phyloP scores from a whole-genome alignment of 352 stramenopile genomes.

The Phytopythium cucurbitacearum region DNA sequence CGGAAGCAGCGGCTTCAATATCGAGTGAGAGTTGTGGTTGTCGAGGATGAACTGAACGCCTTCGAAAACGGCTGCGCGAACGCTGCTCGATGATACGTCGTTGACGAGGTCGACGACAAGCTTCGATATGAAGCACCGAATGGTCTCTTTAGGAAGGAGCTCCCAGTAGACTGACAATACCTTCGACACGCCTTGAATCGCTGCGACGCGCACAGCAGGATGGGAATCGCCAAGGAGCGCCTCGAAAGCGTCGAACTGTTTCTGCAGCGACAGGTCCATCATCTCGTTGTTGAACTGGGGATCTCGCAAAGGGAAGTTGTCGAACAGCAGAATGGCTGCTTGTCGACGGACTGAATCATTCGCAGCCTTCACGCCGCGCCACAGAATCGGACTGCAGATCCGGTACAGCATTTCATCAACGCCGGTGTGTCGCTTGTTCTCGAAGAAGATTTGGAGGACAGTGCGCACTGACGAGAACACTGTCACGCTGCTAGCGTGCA shows the following conservation, averaged over 20 bases:
- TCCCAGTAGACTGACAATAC: slow-evolving; percentile 86
- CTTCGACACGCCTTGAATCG: slow-evolving; percentile 78
- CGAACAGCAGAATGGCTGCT: slow-evolving; percentile 75
- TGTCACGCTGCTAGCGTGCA: slow-evolving; percentile 62
- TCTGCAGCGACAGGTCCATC: slow-evolving; percentile 71
- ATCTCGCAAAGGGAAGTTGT: slow-evolving; percentile 81
- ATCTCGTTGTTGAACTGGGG: slow-evolving; percentile 71
- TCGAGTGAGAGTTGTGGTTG: slow-evolving; percentile 82
- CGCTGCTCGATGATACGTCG: slow-evolving; percentile 62
- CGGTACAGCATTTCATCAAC: slow-evolving; percentile 85
- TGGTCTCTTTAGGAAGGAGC: slow-evolving; percentile 71
- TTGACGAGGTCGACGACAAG: slow-evolving; percentile 80
- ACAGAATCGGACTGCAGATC: slow-evolving; percentile 81
- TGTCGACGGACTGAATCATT: slow-evolving; percentile 83
- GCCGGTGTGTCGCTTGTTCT: slow-evolving; percentile 77
- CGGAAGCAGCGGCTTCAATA: slow-evolving; percentile 78
- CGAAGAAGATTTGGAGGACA: slow-evolving; percentile 81
- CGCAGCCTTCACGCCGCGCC: slow-evolving; percentile 76
- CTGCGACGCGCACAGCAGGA: slow-evolving; percentile 69
- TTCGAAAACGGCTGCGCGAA: slow-evolving; percentile 83
- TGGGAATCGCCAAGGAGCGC: slow-evolving; percentile 71
- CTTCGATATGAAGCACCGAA: slow-evolving; percentile 80
- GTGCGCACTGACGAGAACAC: slow-evolving; percentile 63
- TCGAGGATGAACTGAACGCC: slow-evolving; percentile 83
- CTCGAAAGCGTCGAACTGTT: slow-evolving; percentile 83